A percentile compares a stretch with the other conserved stretches of the same genome.
These are phyloP conservation scores for Lotus japonicus DNA, from an alignment of 306 rosid genomes.

Conservation along the genomic window DNA sequence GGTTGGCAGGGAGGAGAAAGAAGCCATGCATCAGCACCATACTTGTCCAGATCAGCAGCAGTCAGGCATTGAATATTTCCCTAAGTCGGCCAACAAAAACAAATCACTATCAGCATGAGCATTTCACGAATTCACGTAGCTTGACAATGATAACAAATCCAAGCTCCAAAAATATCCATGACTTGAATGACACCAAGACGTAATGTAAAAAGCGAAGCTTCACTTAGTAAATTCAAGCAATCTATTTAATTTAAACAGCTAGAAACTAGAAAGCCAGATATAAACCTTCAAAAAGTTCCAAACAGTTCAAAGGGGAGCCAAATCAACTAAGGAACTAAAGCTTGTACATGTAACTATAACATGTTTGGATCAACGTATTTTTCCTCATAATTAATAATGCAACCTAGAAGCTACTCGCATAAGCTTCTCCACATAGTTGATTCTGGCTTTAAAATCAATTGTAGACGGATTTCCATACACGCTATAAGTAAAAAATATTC, in stretches of 20 bases:
- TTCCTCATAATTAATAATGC: no score
- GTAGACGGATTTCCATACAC: no score
- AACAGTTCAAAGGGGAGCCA: not conserved
- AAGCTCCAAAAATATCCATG: not conserved
- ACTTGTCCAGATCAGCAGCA: conserved; percentile 68
- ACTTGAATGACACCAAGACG: not conserved
- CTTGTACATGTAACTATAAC: not conserved
- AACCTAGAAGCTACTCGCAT: no score
- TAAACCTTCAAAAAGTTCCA: not conserved
- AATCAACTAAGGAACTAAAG: not conserved
- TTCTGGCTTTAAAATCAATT: no score
- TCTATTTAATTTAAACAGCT: not conserved
- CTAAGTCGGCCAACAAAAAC: conserved; percentile 30
- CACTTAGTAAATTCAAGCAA: not conserved
- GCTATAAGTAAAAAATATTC: not conserved
- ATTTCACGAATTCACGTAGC: not conserved
- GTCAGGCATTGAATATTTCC: conserved; percentile 85
- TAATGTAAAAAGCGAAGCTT: not conserved
- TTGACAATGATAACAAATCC: not conserved
- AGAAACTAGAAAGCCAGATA: not conserved
- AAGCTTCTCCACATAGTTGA: no score
- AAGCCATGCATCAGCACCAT: conserved; percentile 75
- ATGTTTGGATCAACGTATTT: no score
- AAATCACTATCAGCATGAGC: not conserved
- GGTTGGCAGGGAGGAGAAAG: conserved; percentile 99